A percentile compares a stretch with the other conserved stretches of the same genome.
phyloP scores from a whole-genome alignment of 345 rosid genomes.

The Geranium brycei region DNA sequence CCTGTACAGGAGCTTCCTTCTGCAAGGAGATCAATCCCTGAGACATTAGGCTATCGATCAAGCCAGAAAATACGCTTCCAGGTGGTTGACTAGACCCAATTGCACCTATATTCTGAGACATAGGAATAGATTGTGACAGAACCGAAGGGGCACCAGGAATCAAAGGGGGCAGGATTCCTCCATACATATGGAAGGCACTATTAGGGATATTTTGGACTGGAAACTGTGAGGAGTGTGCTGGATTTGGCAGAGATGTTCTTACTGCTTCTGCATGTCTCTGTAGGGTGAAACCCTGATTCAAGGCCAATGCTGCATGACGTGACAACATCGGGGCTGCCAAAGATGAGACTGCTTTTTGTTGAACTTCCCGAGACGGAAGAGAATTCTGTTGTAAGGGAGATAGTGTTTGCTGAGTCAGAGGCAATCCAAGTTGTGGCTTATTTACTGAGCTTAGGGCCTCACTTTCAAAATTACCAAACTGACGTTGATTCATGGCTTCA shows the following conservation, averaged over 20 bases:
- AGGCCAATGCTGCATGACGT: constrained; percentile 23
- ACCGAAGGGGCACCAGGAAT: too few relatives aligned
- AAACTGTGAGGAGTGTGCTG: constrained; percentile 21
- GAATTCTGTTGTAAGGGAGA: constrained; percentile 34
- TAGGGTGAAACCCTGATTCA: constrained; percentile 33
- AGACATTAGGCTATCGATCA: constrained; percentile 72
- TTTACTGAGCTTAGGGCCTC: constrained; percentile 25
- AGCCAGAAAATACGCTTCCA: constrained; percentile 58
- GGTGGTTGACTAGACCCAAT: constrained; percentile 33
- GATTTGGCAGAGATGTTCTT: constrained; percentile 22
- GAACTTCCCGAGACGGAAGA: constrained; percentile 27
- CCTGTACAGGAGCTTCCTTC: constrained; percentile 57
- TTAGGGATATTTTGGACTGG: constrained; percentile 30
- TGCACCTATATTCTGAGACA: constrained; percentile 7
- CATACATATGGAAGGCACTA: constrained; percentile 19
- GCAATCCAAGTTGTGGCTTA: constrained; percentile 16
- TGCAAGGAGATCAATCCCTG: constrained; percentile 78
- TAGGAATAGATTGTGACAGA: constrained; percentile 1
- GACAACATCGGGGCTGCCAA: constrained; percentile 30
- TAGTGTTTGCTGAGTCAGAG: constrained; percentile 41
- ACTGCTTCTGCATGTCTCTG: constrained; percentile 26
- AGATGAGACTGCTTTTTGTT: constrained; percentile 26
- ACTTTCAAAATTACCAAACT: constrained; percentile 26
- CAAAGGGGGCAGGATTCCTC: constrained; percentile 15
- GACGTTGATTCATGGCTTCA: constrained; percentile 27